These are phyloP conservation scores for Epichloe aotearoae DNA, from an alignment of 2,329 filamentous ascomycete species.

Conservation along the genomic window DNA sequence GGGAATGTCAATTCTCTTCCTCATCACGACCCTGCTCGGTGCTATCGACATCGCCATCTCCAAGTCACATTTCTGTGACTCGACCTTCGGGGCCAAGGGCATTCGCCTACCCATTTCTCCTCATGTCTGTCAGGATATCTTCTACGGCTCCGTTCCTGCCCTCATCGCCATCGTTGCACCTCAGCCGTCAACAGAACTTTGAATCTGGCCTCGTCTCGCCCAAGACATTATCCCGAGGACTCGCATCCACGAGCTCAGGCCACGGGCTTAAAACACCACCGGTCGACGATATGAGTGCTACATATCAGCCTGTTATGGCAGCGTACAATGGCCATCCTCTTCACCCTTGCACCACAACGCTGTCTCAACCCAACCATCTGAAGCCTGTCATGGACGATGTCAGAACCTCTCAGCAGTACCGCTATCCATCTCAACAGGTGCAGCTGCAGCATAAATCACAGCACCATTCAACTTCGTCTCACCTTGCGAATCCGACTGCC, in stretches of 20 bases:
- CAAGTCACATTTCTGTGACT: neutral
- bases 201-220: conserved; percentile 10
- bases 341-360: conserved; percentile 23
- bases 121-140: conserved; percentile 18
- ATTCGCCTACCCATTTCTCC: conserved; percentile 2
- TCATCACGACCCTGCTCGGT: neutral
- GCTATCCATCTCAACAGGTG: conserved; percentile 16
- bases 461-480: neutral
- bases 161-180: conserved; percentile 11
- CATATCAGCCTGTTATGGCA: conserved; percentile 35
- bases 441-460: conserved; percentile 3
- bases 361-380: conserved; percentile 21
- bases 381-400: conserved; percentile 22
- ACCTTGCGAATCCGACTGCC: conserved; percentile 11
- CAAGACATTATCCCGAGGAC: conserved; percentile 12
- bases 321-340: conserved; percentile 31
- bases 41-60: conserved; percentile 7
- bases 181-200: conserved; percentile 9
- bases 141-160: conserved; percentile 10
- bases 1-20: neutral
- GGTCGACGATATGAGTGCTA: conserved; percentile 37
- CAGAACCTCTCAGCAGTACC: conserved; percentile 18
- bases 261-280: conserved; percentile 38
- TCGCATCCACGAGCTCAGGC: conserved; percentile 10
- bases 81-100: neutral